Evolutionary conservation across 306 rosid species (phyloP).

Genomic region (Trifolium fragiferum): DNA sequence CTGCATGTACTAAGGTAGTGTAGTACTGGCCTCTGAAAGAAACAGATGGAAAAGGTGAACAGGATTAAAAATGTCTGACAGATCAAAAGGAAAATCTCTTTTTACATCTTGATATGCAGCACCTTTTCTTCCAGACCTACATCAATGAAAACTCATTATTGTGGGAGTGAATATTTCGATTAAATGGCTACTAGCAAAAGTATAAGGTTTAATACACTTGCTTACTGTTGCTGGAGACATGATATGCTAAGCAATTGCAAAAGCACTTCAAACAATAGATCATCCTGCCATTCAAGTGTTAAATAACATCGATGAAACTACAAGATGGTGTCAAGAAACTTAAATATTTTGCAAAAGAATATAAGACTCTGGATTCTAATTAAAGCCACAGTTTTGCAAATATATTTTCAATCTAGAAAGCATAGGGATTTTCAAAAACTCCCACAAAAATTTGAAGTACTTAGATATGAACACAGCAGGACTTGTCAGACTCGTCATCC

Average conservation of each 20-base stretch:
- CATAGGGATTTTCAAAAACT: constrained; percentile 8
- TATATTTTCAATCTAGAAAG: constrained; percentile 26
- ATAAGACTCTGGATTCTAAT: constrained; percentile 26
- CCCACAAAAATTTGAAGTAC: constrained; percentile 24
- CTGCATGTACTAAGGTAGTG: background rate
- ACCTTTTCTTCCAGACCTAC: constrained; percentile 55
- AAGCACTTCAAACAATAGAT: constrained; percentile 82
- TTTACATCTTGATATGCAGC: constrained; percentile 48
- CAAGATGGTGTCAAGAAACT: constrained; percentile 21
- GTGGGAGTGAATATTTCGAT: constrained; percentile 31
- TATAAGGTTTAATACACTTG: constrained; percentile 32
- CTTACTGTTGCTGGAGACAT: constrained; percentile 61
- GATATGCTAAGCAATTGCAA: constrained; percentile 67
- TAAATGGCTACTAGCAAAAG: constrained; percentile 23
- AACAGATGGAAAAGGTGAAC: constrained; percentile 79
- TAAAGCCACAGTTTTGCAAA: constrained; percentile 22
- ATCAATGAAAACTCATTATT: constrained; percentile 36
- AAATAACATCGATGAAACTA: constrained; percentile 16
- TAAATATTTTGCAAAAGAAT: constrained; percentile 22
- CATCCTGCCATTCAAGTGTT: constrained; percentile 70
- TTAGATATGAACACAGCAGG: background rate
- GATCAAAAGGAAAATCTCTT: constrained; percentile 53
- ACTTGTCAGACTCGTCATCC: constrained; percentile 12
- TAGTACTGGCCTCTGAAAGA: constrained; percentile 68
- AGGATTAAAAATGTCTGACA: constrained; percentile 70